Evolutionary conservation across 495 filamentous ascomycete species (phyloP).

Genomic region (Hypoxylon fragiforme): DNA sequence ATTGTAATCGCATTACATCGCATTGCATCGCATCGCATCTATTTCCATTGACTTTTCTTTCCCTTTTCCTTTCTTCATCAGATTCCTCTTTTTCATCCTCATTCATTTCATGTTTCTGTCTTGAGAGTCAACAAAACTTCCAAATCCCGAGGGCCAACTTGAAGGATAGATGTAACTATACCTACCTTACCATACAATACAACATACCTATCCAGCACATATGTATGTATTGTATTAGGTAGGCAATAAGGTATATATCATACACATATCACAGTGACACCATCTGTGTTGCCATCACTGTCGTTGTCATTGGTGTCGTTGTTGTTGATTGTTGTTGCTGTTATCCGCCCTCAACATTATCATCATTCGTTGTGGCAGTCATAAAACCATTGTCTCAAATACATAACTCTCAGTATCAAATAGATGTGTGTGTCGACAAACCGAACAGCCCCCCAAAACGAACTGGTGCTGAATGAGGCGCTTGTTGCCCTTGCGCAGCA

Average conservation of each 20-base stretch:
- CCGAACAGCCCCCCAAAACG: neutral
- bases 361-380: too few relatives aligned
- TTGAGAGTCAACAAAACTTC: too few relatives aligned
- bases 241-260: too few relatives aligned
- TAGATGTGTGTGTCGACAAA: constrained; percentile 9
- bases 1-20: neutral
- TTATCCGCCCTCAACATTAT: neutral
- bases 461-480: constrained; percentile 26
- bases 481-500: constrained; percentile 27
- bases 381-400: too few relatives aligned
- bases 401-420: too few relatives aligned
- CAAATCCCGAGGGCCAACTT: too few relatives aligned
- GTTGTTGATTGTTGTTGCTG: too few relatives aligned
- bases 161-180: too few relatives aligned
- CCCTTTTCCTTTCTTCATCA: neutral
- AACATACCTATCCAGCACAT: too few relatives aligned
- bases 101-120: neutral
- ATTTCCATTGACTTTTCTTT: neutral
- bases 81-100: neutral
- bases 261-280: too few relatives aligned
- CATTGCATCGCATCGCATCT: neutral
- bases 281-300: neutral
- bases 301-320: neutral
- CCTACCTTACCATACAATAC: too few relatives aligned
- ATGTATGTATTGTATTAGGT: too few relatives aligned